Evolutionary conservation across 75 land plant genomes (phyloP), one percentile per base, ranked within the genome.

Genomic region (Pinus albicaulis): DNA sequence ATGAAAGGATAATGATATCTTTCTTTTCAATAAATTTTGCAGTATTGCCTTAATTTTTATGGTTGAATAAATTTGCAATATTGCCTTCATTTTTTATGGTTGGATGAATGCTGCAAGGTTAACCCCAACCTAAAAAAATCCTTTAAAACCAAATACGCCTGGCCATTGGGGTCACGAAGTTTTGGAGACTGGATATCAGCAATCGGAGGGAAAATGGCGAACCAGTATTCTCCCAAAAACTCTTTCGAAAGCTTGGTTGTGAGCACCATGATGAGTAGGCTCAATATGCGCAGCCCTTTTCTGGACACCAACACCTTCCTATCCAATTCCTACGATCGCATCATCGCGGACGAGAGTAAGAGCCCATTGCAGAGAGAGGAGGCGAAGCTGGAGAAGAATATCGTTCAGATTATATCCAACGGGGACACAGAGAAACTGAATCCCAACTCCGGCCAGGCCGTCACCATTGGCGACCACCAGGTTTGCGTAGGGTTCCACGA

Each of bases 361-460:
- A 55, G 77, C 78, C 73, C 58, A 19, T 87, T 94, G 52, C 82
- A 87, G 20, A 79, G 76, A 38, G 96, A 91, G 73, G 95, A 95
- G 78, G 78, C 93, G 11, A 88, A 85, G 84, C 82, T 95, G 17
- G 96, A 95, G 74, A 83, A 81, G 81, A 85, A 79, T 63, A 86
- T 95, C 71, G 76, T 93, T 34, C 79, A 86, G 38, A 57, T 86
- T 10, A 89, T 95, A 19, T 76, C 76, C 66, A 52, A 70, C 20
- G 90, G 89, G 15, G 72, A 87, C 71, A 1, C 74, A 5, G 84
- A 84, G 12, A 64, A 82, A 13, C 86, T 95, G 16, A 87, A 85
- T 48, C 88, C 96, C 34, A 95, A 95, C 71, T 88, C 93, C 5
- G 92, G 98, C 1, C 95, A 89, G 74, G 89, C 93, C 16, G 90